Evolutionary conservation across 441 rosid species (phyloP), one percentile per base, ranked within the genome.

Genomic region (Brassica balearica): DNA sequence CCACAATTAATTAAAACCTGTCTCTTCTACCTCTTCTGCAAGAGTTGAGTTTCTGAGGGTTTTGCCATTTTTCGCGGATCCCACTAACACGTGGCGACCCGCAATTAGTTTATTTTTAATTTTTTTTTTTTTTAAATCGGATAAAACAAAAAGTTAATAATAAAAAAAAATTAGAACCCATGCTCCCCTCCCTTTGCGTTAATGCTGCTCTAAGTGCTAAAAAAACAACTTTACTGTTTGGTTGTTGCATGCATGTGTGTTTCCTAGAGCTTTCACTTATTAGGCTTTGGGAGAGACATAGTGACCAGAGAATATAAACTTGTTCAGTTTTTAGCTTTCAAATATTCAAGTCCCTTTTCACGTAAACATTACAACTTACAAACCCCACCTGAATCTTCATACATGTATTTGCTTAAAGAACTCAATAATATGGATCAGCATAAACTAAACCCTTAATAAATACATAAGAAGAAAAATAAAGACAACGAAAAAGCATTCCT

Each of bases 381-480:
- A 70, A 65, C 76, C 59, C 65, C 71, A 71, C 51, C 76, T 65
- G 76, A 80, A 12, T 23, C 19, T 14, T 27, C 66, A 62, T 62
- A 14, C 65, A 61, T 80, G 76, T 74, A 80, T 32, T 74, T 68
- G 70, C 76, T 80, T 69, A 36, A 4, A 43, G 38, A 73, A 74
- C 76, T 75, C 59, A 55, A 80, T 69, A 43, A 69, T 65, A 41
- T 46, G 69, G 58, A 34, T 66, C 68, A 80, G 58, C 19, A 64
- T 53, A 71, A 70, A 69, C 79, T 75, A 80, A 64, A 70, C 59
- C 65, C 69, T 65, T 64, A 46, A 70, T 75, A 80, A 75, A 80
- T 75, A 80, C 79, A 80, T 46, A 43, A 55, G 23, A 51, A 66
- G 22, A 25, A 69, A 5, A 67, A 41, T 53, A 74, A 55, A 27